Conservation (phyloP, 2,329 filamentous ascomycete genomes). For the Dothistroma septosporum region DNA sequence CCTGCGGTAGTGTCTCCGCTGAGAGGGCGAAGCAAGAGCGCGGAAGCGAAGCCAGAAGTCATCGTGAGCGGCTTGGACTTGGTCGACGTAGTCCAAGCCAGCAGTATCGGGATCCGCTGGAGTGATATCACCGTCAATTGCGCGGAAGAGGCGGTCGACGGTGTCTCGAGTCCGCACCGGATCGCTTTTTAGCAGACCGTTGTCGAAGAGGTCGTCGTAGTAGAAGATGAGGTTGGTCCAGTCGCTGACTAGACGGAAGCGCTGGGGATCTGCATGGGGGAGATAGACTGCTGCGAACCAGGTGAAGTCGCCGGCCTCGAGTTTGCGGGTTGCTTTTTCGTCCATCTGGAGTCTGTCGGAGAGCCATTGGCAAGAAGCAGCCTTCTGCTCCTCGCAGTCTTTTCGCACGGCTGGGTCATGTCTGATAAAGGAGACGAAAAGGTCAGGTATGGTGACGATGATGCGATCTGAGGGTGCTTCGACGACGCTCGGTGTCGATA, state of each 20-base stretch:
- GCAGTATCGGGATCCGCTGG: no score
- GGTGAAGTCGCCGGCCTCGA: not conserved
- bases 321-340: not conserved
- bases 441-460: not conserved
- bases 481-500: no score
- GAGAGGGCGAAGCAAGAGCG: no score
- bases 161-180: not conserved
- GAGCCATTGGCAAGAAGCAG: not conserved
- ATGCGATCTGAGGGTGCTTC: not conserved
- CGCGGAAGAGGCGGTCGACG: no score
- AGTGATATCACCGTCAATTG: no score
- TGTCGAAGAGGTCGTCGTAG: slow-evolving; percentile 6
- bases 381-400: not conserved
- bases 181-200: slow-evolving; percentile 2
- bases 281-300: not conserved
- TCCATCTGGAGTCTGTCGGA: not conserved
- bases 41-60: no score
- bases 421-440: not conserved
- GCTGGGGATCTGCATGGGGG: not conserved
- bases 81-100: no score
- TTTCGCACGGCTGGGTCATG: not conserved
- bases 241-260: slow-evolving; percentile 4
- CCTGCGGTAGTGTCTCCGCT: no score
- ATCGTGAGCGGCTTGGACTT: no score
- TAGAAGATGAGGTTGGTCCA: slow-evolving; percentile 7